Evolutionary conservation across 2,329 filamentous ascomycete species (phyloP).

Genomic region (Apiospora phragmitis): DNA sequence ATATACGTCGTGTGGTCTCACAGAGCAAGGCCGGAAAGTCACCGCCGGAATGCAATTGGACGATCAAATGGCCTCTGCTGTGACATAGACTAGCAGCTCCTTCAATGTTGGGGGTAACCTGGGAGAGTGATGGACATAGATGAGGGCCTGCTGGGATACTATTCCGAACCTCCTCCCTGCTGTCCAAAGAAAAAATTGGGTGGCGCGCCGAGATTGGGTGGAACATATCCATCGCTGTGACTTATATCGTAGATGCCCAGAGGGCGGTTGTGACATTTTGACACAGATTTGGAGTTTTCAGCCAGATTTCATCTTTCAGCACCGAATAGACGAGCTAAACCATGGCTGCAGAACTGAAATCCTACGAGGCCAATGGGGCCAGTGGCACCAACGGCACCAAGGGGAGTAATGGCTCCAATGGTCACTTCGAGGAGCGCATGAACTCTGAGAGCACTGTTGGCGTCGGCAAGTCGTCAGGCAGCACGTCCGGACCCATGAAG

Average conservation of each 20-base stretch:
- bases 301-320: no score
- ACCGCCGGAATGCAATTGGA: background rate
- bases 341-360: background rate
- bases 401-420: slow-evolving; percentile 9
- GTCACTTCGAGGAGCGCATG: slow-evolving; percentile 11
- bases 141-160: background rate
- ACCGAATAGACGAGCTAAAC: background rate
- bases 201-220: background rate
- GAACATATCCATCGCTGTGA: background rate
- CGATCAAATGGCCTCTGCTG: background rate
- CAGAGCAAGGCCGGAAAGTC: background rate
- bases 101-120: slow-evolving; percentile 5
- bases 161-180: background rate
- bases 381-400: slow-evolving; percentile 16
- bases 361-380: background rate
- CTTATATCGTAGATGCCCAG: background rate
- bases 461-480: slow-evolving; percentile 15
- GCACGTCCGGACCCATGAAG: slow-evolving; percentile 13
- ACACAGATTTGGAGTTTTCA: background rate
- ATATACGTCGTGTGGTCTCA: background rate
- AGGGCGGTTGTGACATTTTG: background rate
- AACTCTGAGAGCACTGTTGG: slow-evolving; percentile 21
- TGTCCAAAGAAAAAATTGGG: background rate
- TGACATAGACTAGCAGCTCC: slow-evolving; percentile 12
- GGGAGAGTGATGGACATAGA: background rate